Evolutionary conservation across 75 land plant genomes (phyloP), one percentile per base, ranked within the genome.

Genomic region (Sequoiadendron giganteum): DNA sequence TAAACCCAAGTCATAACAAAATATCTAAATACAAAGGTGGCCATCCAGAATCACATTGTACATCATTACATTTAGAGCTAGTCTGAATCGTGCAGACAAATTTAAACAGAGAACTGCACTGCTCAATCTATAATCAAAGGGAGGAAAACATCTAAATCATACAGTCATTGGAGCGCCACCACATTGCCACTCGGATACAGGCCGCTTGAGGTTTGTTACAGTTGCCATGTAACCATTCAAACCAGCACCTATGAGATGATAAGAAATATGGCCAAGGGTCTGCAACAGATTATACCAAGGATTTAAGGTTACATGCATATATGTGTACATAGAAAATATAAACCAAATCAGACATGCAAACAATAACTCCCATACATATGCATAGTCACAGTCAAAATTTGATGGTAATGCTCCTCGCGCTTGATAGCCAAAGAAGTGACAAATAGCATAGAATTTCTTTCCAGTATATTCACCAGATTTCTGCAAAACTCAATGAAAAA

Each of bases 371-470:
- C 96, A 40, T 95, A 98, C 99, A 92, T 94, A 94, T 48, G 99
- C 99, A 92, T 98, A 98, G 88, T 95, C 97, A 86, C 99, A 97
- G 86, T 98, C 99, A 88, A 98, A 98, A 82, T 98, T 98, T 86
- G 99, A 97, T 82, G 99, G 99, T 85, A 98, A 92, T 1, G 99
- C 96, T 80, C 99, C 99, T 30, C 99, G 95, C 81, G 99, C 99
- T 89, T 98, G 99, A 87, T 98, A 98, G 49, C 99, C 99, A 87
- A 98, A 98, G 87, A 98, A 98, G 88, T 98, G 99, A 92, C 99
- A 98, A 79, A 98, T 95, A 38, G 99, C 99, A 93, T 94, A 97
- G 94, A 98, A 98, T 88, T 98, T 98, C 90, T 98, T 98, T 52
- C 99, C 99, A 83, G 90, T 98, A 88, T 98, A 97, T 13, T 93